A percentile compares a stretch with the other conserved stretches of the same genome.
Evolutionary conservation across 495 filamentous ascomycete genomes (phyloP).

Genomic region (Hypoxylon fuscum): DNA sequence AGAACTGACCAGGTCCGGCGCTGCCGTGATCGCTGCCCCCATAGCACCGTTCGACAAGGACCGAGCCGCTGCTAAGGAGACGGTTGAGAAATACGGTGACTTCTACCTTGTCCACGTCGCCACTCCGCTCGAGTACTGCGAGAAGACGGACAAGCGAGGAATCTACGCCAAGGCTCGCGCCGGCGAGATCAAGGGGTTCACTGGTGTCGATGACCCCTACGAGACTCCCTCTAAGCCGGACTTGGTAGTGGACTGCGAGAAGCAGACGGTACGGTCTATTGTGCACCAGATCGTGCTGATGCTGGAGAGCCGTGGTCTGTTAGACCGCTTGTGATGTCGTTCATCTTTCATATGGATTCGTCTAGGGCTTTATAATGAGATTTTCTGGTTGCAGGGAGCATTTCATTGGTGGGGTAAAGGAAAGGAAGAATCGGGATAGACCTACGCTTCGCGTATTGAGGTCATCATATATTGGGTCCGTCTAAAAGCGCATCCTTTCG

Average conservation of each 20-base stretch:
- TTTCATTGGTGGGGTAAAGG: conserved; percentile 1
- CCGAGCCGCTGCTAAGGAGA: conserved; percentile 77
- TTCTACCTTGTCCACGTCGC: conserved; percentile 97
- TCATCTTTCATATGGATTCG: not conserved
- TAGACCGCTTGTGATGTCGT: conserved; percentile 63
- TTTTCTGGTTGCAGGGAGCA: not conserved
- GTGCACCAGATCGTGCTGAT: conserved; percentile 97
- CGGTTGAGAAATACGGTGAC: conserved; percentile 84
- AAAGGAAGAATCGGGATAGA: conserved; percentile 5
- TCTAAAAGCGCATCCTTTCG: not conserved
- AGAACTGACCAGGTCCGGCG: conserved; percentile 90
- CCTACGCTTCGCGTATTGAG: conserved; percentile 3
- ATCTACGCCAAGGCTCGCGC: conserved; percentile 85
- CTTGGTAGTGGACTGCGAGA: conserved; percentile 83
- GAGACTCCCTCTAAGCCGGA: conserved; percentile 85
- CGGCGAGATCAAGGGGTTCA: conserved; percentile 98
- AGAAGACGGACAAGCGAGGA: conserved; percentile 93
- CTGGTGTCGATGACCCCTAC: conserved; percentile 97
- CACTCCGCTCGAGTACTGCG: conserved; percentile 88
- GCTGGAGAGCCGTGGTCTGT: conserved; percentile 87
- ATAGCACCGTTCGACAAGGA: conserved; percentile 91
- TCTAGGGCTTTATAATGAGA: not conserved
- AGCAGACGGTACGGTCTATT: conserved; percentile 86
- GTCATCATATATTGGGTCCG: not conserved
- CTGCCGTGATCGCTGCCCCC: conserved; percentile 96